Evolutionary conservation across 2,329 filamentous ascomycete genomes (phyloP).

Genomic region (Penicillium sp.): DNA sequence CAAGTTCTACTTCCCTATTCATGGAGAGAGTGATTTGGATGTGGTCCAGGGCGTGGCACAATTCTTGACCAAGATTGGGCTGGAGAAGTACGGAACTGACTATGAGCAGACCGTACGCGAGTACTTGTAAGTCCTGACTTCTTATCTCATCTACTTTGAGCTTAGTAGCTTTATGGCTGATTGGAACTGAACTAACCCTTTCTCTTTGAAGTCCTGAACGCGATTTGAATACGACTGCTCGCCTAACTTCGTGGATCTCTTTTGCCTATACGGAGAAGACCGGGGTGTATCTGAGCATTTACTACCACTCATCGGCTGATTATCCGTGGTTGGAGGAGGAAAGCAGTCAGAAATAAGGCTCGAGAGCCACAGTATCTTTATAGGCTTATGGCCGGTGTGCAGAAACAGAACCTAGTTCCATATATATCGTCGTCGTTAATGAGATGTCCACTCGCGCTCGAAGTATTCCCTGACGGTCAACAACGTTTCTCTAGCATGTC

Average conservation of each 20-base stretch:
- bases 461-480: not conserved
- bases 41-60: not conserved
- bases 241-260: slow-evolving; percentile 8
- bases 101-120: not conserved
- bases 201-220: slow-evolving; percentile 1
- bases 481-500: not conserved
- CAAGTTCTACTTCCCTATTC: slow-evolving; percentile 13
- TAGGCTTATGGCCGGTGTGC: no score
- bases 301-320: slow-evolving; percentile 13
- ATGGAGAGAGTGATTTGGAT: slow-evolving; percentile 9
- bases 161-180: not conserved
- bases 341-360: no score
- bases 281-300: slow-evolving; percentile 14
- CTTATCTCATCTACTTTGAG: not conserved
- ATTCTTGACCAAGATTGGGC: not conserved
- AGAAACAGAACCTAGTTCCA: no score
- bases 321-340: not conserved
- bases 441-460: not conserved
- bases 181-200: no score
- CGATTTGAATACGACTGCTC: slow-evolving; percentile 1
- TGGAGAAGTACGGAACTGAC: not conserved
- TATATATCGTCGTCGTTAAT: no score
- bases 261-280: slow-evolving; percentile 15
- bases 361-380: no score
- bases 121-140: not conserved